Conservation (phyloP, 805 yeast genomes). For the Huiozyma sinensis region DNA sequence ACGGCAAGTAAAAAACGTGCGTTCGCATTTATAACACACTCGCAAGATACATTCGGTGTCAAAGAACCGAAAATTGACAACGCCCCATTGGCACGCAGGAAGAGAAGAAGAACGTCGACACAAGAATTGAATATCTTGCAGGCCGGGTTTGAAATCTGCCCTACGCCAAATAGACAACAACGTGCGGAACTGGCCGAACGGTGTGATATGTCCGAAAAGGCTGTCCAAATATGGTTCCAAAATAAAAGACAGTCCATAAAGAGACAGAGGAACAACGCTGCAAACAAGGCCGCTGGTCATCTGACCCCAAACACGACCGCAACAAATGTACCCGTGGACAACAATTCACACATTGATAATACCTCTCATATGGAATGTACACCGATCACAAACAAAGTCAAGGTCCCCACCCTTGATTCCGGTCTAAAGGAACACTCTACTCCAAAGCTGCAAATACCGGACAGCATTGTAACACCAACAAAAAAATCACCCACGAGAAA, state of each 20-base stretch:
- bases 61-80: conserved; percentile 81
- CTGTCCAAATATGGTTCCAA: conserved; percentile 98
- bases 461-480: conserved; percentile 10
- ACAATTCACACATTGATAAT: neutral
- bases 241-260: conserved; percentile 80
- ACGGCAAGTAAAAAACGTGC: conserved; percentile 28
- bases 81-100: conserved; percentile 86
- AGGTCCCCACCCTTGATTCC: neutral
- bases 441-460: conserved; percentile 2
- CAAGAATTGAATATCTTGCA: conserved; percentile 74
- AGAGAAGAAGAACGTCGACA: conserved; percentile 91
- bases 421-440: neutral
- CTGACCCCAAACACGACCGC: neutral
- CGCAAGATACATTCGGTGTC: conserved; percentile 76
- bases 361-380: conserved; percentile 1
- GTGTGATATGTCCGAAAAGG: conserved; percentile 93
- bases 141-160: conserved; percentile 61
- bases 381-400: conserved; percentile 2
- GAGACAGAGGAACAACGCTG: conserved; percentile 30
- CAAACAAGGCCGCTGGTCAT: neutral
- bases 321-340: neutral
- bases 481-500: conserved; percentile 5
- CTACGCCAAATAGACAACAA: conserved; percentile 70
- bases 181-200: conserved; percentile 68
- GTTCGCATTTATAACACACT: conserved; percentile 87